Evolutionary conservation across 139 green algal genomes (phyloP), one percentile per base, ranked within the genome.

Genomic region (Micromonas pusilla): DNA sequence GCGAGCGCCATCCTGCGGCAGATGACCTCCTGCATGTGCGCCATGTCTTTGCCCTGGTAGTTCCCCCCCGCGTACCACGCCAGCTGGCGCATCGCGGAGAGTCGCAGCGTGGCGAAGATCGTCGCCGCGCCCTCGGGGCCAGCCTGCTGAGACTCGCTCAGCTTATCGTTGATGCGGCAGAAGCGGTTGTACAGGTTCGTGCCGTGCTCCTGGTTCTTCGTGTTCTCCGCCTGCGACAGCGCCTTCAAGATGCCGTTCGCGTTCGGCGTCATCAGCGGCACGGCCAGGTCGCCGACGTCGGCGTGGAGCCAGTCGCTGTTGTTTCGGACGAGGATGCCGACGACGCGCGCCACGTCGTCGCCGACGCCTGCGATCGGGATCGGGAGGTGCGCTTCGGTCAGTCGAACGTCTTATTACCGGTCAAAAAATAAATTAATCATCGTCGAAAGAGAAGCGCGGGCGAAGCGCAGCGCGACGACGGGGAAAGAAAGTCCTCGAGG

Each of bases 31-130:
- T 96, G 91, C 37, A 92, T 86, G 81, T 91, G 86, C 0, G 90
- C 92, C 70, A 96, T 93, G 88, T 97, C 93, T 83, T 95, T 94
- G 66, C 80, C 79, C 84, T 97, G 92, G 82, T 94, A 93, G 83
- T 90, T 92, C 62, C 77, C 76, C 9, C 66, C 76, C 5, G 38
- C 39, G 83, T 89, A 88, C 90, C 92, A 96, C 77, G 86, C 75
- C 83, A 97, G 87, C 80, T 93, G 87, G 52, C 85, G 85, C 31
- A 86, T 83, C 30, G 78, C 79, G 66, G 81, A 90, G 3, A 95
- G 83, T n/a, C 92, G 87, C 73, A 97, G 85, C 92, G 90, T 96
- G 0, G 89, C 88, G 60, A 91, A 86, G 19, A 97, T 80, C 32
- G 93, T 83, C 1, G 82, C 86, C 84, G 92, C 91, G 68, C 89